Percentiles rank a stretch among this genome's conserved stretches.
These are phyloP conservation scores for Magnaporthiopsis rhizophila DNA, from an alignment of 2,329 filamentous ascomycete species.

Conservation along the genomic window DNA sequence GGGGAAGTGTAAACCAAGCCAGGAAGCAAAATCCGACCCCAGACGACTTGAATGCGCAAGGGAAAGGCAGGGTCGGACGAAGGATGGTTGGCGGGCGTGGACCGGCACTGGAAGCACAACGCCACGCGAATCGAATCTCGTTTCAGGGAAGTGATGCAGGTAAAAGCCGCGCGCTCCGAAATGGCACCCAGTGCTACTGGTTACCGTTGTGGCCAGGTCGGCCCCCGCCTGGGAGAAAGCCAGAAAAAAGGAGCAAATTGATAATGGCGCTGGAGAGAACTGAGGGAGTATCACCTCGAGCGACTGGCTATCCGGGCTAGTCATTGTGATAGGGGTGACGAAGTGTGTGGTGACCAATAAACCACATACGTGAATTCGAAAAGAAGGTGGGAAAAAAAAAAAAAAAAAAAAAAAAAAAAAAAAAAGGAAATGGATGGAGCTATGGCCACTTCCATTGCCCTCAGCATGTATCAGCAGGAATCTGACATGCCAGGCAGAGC, in stretches of 20 bases:
- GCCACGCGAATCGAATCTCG: neutral
- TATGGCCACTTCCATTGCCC: neutral
- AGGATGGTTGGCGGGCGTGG: neutral
- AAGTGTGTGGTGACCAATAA: too few relatives aligned
- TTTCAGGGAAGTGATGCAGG: neutral
- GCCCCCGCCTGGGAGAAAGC: neutral
- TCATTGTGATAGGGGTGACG: too few relatives aligned
- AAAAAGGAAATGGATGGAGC: too few relatives aligned
- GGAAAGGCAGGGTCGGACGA: neutral
- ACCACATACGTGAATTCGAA: too few relatives aligned
- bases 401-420: too few relatives aligned
- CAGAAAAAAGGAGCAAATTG: neutral
- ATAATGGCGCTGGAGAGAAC: neutral
- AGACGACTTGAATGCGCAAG: neutral
- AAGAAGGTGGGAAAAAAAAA: too few relatives aligned
- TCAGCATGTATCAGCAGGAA: neutral
- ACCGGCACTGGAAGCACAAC: neutral
- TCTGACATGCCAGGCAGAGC: neutral
- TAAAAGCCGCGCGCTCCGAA: neutral
- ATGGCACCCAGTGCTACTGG: neutral
- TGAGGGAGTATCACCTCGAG: neutral
- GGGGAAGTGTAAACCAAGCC: neutral
- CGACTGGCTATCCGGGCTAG: too few relatives aligned
- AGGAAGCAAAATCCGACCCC: neutral
- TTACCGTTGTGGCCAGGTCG: neutral